phyloP scores from a whole-genome alignment of 73 alveolate genomes.

The Stentor roeselii region DNA sequence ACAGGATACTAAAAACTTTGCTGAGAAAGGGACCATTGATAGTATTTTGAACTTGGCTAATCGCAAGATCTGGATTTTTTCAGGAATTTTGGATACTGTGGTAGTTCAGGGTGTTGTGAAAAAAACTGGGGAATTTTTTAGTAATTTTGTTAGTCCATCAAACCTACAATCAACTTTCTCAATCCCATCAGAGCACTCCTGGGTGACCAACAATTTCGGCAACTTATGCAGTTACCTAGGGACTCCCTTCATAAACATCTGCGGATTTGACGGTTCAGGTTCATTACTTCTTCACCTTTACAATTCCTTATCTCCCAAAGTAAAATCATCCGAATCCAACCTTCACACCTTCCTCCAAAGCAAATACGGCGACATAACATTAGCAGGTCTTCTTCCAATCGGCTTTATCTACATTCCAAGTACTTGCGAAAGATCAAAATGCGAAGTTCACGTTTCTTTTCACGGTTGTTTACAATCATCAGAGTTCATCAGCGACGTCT shows the following conservation, averaged over 20 bases:
- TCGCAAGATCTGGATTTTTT: constrained; percentile 36
- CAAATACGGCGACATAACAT: neutral
- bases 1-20: constrained; percentile 24
- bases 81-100: constrained; percentile 41
- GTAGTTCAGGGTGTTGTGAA: constrained; percentile 40
- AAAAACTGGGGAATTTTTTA: constrained; percentile 26
- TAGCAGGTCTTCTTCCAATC: neutral
- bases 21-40: constrained; percentile 31
- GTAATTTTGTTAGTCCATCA: neutral
- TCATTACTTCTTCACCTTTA: constrained; percentile 16
- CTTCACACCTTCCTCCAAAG: constrained; percentile 1
- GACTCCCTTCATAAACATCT: constrained; percentile 36
- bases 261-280: constrained; percentile 31
- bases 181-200: constrained; percentile 36
- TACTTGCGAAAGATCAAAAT: constrained; percentile 9
- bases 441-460: constrained; percentile 48
- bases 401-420: constrained; percentile 21
- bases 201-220: constrained; percentile 36
- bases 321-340: neutral
- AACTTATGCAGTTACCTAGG: constrained; percentile 36
- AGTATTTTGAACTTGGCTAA: neutral
- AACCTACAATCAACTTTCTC: constrained; percentile 12
- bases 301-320: neutral
- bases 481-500: constrained; percentile 29
- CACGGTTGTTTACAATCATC: constrained; percentile 53